Base-by-base conservation (phyloP, 345 rosid species). In the Citrus maxima region DNA sequence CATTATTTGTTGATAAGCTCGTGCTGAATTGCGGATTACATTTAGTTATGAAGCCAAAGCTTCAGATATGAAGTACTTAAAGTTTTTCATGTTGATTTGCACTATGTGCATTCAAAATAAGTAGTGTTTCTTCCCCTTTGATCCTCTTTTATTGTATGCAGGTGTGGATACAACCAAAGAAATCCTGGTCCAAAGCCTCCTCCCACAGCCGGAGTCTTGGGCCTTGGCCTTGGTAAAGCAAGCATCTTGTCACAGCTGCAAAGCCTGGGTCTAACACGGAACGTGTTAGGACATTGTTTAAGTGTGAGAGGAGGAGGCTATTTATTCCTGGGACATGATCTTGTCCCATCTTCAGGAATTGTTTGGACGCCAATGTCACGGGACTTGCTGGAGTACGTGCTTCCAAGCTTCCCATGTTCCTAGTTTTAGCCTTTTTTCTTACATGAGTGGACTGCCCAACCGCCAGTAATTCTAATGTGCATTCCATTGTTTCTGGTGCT, bases 231-330 rank as follows among this genome's bases (percentile, higher is more conserved):
- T 58, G 92, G 98, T 42, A 83, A 96, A 86, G 83, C 84, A 67
- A 81, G 98, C 91, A 83, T 96, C 35, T 63, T 88, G 58, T 80
- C 94, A 1, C 99, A 96, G 84, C 85, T 96, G 38, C 75, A 74
- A 22, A 64, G 72, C 67, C 76, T 76, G 74, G 88, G 89, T 16
- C 32, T 90, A 56, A 84, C 86, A 9, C 82, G 80, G 75, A 91
- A 96, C 77, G 89, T 96, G 27, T 35, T 96, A 38, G 91, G 93
- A 55, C 98, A 96, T 83, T 96, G 99, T 84, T 84, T 96, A 46
- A 89, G 97, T 81, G 86, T 83, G 55, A 81, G 13, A 61, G 97
- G 93, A 49, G 94, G 94, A 74, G 99, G 99, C 21, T 96, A 82
- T 90, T 78, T 95, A 76, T 93, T 89, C 79, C 79, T 95, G 58